Base-by-base conservation (phyloP, 371 early-diverging fungal genomes). In the Zopfochytrium polystomum region DNA sequence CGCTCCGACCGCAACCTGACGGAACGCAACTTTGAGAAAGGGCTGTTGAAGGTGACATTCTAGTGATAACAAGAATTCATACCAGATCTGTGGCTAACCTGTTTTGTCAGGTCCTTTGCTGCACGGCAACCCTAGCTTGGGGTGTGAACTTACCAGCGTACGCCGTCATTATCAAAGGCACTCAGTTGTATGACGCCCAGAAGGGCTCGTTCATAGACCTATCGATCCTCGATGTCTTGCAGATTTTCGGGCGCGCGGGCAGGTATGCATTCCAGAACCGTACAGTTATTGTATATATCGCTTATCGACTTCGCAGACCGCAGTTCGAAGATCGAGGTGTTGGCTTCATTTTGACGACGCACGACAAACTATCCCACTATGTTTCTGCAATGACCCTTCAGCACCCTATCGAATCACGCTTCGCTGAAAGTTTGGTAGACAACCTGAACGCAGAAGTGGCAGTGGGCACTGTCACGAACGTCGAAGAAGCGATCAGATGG, bases 231-330 rank as follows among this genome's bases (percentile, higher is more conserved):
- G 98, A 96, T 75, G 96, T 97, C 1, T 78, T 98, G 58, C 99
- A 99, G 75, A 99, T 99, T 58, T 98, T 98, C 77, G 99, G 99
- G 63, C 91, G 99, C 71, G 99, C 99, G 32, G 99, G 99, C 62
- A 89, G 77, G 72, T 72, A 57, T 15, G 54, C 23, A 6, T 2
- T n/a, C 52, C 3, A 18, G 13, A 20, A 31, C 15, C 31, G 11
- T n/a, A n/a, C 26, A 49, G 29, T 13, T 2, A 32, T 35, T 31
- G 30, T n/a, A 18, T 2, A n/a, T 31, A 11, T 47, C 22, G 26
- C 42, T 4, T 3, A 11, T 23, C 26, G 4, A 27, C 3, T 3
- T 42, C 18, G 1, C 11, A 58, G 80, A 63, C 69, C 82, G 67
- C 82, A 84, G 79, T 99, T 87, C 70, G 98, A 99, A 71, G 83